Evolutionary conservation across 2,329 filamentous ascomycete genomes (phyloP).

Genomic region (Colletotrichum godetiae): DNA sequence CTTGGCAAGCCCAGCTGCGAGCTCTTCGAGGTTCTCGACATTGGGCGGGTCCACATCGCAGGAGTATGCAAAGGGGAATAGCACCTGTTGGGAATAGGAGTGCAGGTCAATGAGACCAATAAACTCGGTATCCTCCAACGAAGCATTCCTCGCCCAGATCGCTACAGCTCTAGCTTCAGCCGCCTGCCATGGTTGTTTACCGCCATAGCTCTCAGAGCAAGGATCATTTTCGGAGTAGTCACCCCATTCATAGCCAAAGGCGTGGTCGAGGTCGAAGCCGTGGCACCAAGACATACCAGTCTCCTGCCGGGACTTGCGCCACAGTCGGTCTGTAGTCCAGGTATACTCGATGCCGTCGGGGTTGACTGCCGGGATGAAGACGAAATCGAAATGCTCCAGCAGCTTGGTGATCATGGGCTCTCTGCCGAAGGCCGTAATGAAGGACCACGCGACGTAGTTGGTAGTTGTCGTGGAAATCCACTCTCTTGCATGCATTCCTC

Average conservation of each 20-base stretch:
- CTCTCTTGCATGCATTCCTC: slow-evolving; percentile 92
- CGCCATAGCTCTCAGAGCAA: slow-evolving; percentile 91
- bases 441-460: slow-evolving; percentile 88
- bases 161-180: slow-evolving; percentile 81
- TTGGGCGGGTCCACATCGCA: slow-evolving; percentile 84
- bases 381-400: slow-evolving; percentile 85
- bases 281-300: slow-evolving; percentile 86
- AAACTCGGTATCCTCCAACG: slow-evolving; percentile 77
- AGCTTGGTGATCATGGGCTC: slow-evolving; percentile 78
- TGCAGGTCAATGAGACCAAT: slow-evolving; percentile 92
- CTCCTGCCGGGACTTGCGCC: slow-evolving; percentile 92
- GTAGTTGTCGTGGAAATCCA: slow-evolving; percentile 96
- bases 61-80: slow-evolving; percentile 92
- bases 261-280: slow-evolving; percentile 89
- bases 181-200: slow-evolving; percentile 84
- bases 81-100: slow-evolving; percentile 93
- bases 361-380: slow-evolving; percentile 90
- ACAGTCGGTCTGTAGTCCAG: slow-evolving; percentile 90
- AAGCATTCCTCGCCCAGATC: slow-evolving; percentile 86
- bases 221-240: slow-evolving; percentile 73
- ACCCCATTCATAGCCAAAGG: slow-evolving; percentile 84
- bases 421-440: slow-evolving; percentile 86
- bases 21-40: slow-evolving; percentile 90
- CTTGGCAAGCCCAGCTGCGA: slow-evolving; percentile 88
- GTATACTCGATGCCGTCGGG: slow-evolving; percentile 95